Conservation (phyloP, 2,329 filamentous ascomycete genomes). For the Fusarium guadeloupense region DNA sequence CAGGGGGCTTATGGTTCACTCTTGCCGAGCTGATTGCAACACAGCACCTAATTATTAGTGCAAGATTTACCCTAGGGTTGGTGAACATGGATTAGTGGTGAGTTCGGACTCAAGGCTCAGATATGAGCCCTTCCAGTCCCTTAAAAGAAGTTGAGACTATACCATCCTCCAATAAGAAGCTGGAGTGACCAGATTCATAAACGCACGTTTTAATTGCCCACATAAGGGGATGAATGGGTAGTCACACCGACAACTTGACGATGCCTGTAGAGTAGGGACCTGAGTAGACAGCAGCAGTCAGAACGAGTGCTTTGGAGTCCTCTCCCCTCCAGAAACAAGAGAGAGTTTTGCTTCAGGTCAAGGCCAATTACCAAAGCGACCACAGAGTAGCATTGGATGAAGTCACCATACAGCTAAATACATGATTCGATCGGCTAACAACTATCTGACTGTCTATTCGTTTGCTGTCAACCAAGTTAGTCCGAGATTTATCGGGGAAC, state of each 20-base stretch:
- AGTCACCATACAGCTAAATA: neutral
- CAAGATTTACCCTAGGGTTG: conserved; percentile 27
- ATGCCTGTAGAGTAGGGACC: conserved; percentile 1
- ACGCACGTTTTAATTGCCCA: conserved; percentile 15
- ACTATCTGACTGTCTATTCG: conserved; percentile 14
- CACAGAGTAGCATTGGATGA: neutral
- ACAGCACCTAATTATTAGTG: no score
- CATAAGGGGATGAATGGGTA: neutral
- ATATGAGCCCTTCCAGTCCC: conserved; percentile 19
- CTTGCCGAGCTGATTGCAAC: no score
- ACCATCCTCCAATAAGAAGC: conserved; percentile 19
- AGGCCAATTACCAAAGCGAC: neutral
- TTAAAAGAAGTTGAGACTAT: neutral
- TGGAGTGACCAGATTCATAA: neutral
- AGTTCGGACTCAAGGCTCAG: conserved; percentile 22
- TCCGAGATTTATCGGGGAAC: conserved; percentile 8
- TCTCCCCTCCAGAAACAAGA: conserved; percentile 13
- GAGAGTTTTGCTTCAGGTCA: conserved; percentile 11
- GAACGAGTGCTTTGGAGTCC: conserved; percentile 13
- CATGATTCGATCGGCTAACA: conserved; percentile 7
- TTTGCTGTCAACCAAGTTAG: neutral
- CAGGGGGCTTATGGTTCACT: no score
- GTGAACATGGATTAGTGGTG: conserved; percentile 9
- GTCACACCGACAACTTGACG: conserved; percentile 4
- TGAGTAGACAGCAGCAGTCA: neutral